Evolutionary conservation across 129 eudicot genomes (phyloP).

Genomic region (Tanacetum coccineum): DNA sequence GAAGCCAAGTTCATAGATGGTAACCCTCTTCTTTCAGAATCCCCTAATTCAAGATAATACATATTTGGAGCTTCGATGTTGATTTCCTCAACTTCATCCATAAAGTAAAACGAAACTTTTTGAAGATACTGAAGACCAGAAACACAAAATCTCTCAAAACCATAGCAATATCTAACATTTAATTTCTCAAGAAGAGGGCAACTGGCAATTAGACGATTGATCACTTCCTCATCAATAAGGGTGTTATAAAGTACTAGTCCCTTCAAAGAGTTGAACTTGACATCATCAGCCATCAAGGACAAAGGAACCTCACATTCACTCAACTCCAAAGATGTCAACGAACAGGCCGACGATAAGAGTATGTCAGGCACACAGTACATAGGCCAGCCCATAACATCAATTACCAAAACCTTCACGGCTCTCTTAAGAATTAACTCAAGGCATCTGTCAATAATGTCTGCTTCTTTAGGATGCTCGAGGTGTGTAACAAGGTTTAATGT

Average conservation of each 20-base stretch:
- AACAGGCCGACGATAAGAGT: too few relatives aligned
- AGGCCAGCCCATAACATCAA: too few relatives aligned
- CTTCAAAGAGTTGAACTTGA: not conserved
- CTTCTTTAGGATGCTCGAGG: too few relatives aligned
- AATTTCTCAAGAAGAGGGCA: conserved; percentile 4
- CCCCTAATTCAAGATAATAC: not conserved
- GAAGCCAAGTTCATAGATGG: conserved; percentile 1
- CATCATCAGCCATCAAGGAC: not conserved
- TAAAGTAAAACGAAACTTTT: not conserved
- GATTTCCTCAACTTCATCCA: not conserved
- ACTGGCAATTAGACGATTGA: not conserved
- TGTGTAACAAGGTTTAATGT: too few relatives aligned
- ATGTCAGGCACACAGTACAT: not conserved
- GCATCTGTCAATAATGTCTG: too few relatives aligned
- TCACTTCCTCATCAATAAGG: not conserved
- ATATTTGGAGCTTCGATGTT: conserved; percentile 4
- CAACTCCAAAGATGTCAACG: not conserved
- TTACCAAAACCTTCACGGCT: too few relatives aligned
- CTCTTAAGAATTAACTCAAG: too few relatives aligned
- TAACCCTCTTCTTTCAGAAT: not conserved
- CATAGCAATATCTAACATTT: not conserved
- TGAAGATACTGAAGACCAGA: not conserved
- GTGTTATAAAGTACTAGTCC: not conserved
- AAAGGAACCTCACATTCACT: not conserved
- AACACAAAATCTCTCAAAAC: not conserved